Percentiles rank a stretch among this genome's conserved stretches.
Evolutionary conservation across 2,329 filamentous ascomycete genomes (phyloP).

Genomic region (Fusarium temperatum): DNA sequence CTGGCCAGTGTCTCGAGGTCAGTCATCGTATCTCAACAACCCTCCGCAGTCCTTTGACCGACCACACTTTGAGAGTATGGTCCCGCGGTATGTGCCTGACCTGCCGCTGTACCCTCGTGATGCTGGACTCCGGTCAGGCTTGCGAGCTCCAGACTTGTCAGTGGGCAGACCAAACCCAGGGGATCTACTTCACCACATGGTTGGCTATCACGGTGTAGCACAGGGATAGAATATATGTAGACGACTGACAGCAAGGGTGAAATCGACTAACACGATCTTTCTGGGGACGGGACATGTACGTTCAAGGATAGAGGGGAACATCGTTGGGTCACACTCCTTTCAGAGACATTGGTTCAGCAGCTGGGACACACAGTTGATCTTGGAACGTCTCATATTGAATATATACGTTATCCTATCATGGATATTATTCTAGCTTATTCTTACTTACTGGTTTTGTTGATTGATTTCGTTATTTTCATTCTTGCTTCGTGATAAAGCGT

Average conservation of each 20-base stretch:
- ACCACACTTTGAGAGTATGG: neutral
- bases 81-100: conserved; percentile 15
- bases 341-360: neutral
- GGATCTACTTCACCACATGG: conserved; percentile 1
- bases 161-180: neutral
- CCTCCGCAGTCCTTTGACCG: conserved; percentile 3
- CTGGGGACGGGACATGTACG: neutral
- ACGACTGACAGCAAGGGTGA: neutral
- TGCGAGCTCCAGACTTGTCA: conserved; percentile 17
- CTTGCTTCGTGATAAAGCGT: neutral
- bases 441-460: conserved; percentile 4
- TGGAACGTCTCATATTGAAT: neutral
- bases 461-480: neutral
- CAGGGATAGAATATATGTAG: neutral
- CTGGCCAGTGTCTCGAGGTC: conserved; percentile 23
- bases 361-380: neutral
- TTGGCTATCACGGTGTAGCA: conserved; percentile 13
- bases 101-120: neutral
- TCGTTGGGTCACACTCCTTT: conserved; percentile 23
- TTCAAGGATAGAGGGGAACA: neutral
- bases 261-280: neutral
- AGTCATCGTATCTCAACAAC: neutral
- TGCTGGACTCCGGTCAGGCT: neutral
- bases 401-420: conserved; percentile 33
- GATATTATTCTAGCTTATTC: neutral